Base-by-base conservation (phyloP, 768 basidiomycete genomes). In the Suillus spraguei region DNA sequence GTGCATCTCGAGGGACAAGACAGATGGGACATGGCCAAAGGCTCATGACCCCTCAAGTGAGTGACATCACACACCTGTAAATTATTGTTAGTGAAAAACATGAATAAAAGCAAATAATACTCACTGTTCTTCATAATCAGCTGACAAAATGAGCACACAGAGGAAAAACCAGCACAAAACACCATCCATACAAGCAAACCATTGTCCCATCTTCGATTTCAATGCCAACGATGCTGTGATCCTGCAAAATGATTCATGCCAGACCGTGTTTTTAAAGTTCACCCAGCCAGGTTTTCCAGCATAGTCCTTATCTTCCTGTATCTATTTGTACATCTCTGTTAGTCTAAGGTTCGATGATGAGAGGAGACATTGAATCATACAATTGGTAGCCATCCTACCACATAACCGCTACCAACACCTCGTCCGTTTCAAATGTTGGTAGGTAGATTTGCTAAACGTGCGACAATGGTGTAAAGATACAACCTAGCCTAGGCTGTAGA, bases 101-200 rank as follows among this genome's bases (percentile, higher is more conserved):
- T 33, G 17, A 59, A 41, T 56, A 47, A 24, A 16, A 53, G 13
- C 33, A 13, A n/a, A 5, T 32, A 33, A 7, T 44, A 65, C 78
- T 39, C 72, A 82, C 81, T 78, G 76, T 70, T 83, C 81, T 64
- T 81, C 77, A 65, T 80, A 83, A 64, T 41, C 41, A 41, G 41
- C 41, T 7, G 41, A 41, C 38, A 39, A 39, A 14, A 41, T 41
- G 8, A 42, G 54, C 42, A 66, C 49, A 8, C 49, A 11, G 2
- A 79, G 79, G 53, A 70, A 82, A 0, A 82, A 61, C 8, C 36
- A 64, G 0, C 71, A 72, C 1, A 39, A 6, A 20, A 76, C 63
- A 0, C 60, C 67, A 66, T 79, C 78, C 11, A 71, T 74, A 65
- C 77, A 79, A 36, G 66, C 22, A 20, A 62, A 52, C 56, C 61